A percentile compares a stretch with the other conserved stretches of the same genome.
These are phyloP conservation scores for Magnaporthiopsis rhizophila DNA, from an alignment of 2,329 filamentous ascomycete species.

Conservation along the genomic window DNA sequence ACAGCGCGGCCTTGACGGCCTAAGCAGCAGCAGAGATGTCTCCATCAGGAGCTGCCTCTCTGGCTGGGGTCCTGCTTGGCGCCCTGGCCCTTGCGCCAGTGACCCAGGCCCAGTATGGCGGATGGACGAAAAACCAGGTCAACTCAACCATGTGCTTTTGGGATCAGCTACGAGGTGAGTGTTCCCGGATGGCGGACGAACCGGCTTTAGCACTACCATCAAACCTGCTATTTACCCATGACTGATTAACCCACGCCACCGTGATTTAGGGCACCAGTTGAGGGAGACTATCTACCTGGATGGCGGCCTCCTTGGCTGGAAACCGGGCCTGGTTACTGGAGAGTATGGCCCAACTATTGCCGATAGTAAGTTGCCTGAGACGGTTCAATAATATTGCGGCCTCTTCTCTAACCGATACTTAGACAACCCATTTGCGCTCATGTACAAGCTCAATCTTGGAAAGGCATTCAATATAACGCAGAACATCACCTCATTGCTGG, in stretches of 20 bases:
- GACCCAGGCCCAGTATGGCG: conserved; percentile 32
- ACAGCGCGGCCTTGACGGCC: not conserved
- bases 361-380: conserved; percentile 34
- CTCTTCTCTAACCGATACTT: not conserved
- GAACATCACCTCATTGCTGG: conserved; percentile 47
- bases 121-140: conserved; percentile 44
- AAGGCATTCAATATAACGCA: conserved; percentile 41
- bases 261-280: conserved; percentile 27
- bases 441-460: conserved; percentile 53
- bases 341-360: conserved; percentile 11
- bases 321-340: conserved; percentile 38
- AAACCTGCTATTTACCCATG: not conserved
- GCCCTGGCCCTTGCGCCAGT: conserved; percentile 20
- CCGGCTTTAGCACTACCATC: not conserved
- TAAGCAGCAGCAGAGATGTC: not conserved
- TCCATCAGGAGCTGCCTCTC: not conserved
- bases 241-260: not conserved
- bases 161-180: conserved; percentile 35
- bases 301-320: conserved; percentile 51
- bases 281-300: conserved; percentile 59
- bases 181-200: not conserved
- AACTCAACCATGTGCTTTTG: conserved; percentile 54
- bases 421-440: conserved; percentile 44
- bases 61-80: conserved; percentile 3
- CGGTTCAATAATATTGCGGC: not conserved